A percentile compares a stretch with the other conserved stretches of the same genome.
phyloP scores from a whole-genome alignment of 139 green algal species.

The Trebouxia sp. region DNA sequence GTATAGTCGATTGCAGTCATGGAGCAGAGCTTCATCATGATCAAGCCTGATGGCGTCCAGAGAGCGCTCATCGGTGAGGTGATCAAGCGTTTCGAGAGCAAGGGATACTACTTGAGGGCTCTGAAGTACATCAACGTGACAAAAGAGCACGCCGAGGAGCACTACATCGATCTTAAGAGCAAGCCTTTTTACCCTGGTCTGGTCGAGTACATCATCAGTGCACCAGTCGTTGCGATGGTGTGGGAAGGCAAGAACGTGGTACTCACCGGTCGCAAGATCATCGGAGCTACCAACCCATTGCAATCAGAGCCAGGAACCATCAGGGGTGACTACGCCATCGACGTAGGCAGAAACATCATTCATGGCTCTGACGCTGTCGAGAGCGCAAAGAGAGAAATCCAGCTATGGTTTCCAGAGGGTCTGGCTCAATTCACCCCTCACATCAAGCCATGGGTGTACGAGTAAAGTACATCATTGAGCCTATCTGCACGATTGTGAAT shows the following conservation, averaged over 20 bases:
- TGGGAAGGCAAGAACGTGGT: constrained; percentile 80
- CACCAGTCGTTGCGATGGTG: constrained; percentile 90
- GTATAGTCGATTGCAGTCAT: not conserved
- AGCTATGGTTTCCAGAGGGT: constrained; percentile 94
- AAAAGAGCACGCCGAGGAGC: constrained; percentile 78
- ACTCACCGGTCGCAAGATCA: constrained; percentile 74
- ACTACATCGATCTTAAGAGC: constrained; percentile 88
- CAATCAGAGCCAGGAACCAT: constrained; percentile 85
- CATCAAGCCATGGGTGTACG: constrained; percentile 50
- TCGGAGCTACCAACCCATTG: constrained; percentile 90
- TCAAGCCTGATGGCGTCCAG: constrained; percentile 98
- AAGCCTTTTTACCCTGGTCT: constrained; percentile 89
- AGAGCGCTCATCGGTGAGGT: constrained; percentile 81
- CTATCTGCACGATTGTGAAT: not conserved
- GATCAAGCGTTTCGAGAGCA: constrained; percentile 81
- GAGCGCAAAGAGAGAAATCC: constrained; percentile 92
- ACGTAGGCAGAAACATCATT: constrained; percentile 92
- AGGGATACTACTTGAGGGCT: constrained; percentile 56
- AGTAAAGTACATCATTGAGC: constrained; percentile 28
- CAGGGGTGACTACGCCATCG: constrained; percentile 84
- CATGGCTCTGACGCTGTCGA: constrained; percentile 87
- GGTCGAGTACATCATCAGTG: constrained; percentile 84
- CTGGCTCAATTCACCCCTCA: constrained; percentile 48
- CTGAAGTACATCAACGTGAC: constrained; percentile 87
- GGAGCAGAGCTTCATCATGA: constrained; percentile 37